Evolutionary conservation across 2,329 filamentous ascomycete species (phyloP), one percentile per base, ranked within the genome.

Genomic region (Gaeumannomyces tritici): DNA sequence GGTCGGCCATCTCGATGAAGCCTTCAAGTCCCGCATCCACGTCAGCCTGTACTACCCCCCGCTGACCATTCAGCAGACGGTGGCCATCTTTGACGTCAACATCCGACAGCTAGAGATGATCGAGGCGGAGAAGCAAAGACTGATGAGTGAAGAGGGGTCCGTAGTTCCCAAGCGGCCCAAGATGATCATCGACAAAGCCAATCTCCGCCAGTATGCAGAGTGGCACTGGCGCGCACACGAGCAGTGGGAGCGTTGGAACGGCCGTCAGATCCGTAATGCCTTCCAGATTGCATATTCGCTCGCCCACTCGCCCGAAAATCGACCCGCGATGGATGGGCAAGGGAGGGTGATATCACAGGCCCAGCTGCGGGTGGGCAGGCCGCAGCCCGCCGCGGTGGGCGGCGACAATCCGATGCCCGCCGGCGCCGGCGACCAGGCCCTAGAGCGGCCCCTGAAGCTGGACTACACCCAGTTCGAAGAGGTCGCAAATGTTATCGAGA

Each of bases 401-500:
- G 29, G 4, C 29, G 29, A 4, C 29, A 8, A 8, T 29, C 8
- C 29, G 4, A 29, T 8, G 29, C 29, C 29, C 29, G 29, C 4
- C 29, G 29, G 4, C 29, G 29, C 29, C 29, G 29, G 29, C 29
- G 8, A 29, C 29, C 29, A 29, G 29, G 29, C 29, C 4, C 29
- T 8, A 29, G 29, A 29, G 29, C 29, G 29, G 29, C 29, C 29
- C 29, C 29, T 29, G 29, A 29, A 29, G 29, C 29, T 29, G 4
- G 29, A 29, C 29, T 29, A 29, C 29, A 29, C 29, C 29, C 29
- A 29, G 4, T 83, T 83, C 62, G 79, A 83, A 24, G 55, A 26
- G 15, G 61, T 62, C 18, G 35, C 21, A 12, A 35, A 13, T 3
- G 56, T 29, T 13, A 54, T 26, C 42, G 26, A 29, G 42, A 27